Conservation (phyloP, 1,139 yeast species). For the Zhuliangozyma blackwelliae region DNA sequence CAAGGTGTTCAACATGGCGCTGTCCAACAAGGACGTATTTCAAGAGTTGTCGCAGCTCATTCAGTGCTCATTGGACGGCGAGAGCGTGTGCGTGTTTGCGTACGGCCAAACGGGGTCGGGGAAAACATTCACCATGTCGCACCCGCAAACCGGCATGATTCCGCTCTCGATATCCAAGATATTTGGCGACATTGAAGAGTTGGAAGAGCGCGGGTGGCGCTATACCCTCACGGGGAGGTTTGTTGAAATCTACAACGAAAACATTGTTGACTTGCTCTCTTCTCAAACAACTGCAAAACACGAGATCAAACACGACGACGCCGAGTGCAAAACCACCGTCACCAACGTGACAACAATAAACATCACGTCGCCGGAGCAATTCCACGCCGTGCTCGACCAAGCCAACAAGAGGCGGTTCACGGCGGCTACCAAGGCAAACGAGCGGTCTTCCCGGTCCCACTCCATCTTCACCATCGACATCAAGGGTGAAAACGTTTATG, state of each 20-base stretch:
- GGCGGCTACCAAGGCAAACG: constrained; percentile 80
- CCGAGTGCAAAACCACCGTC: constrained; percentile 48
- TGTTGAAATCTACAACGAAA: constrained; percentile 86
- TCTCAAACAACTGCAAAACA: constrained; percentile 27
- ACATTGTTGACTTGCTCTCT: constrained; percentile 60
- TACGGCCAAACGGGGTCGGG: constrained; percentile 99
- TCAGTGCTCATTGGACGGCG: constrained; percentile 88
- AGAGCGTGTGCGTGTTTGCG: constrained; percentile 89
- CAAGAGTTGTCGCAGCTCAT: constrained; percentile 83
- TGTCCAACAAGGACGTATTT: constrained; percentile 62
- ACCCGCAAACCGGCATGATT: constrained; percentile 69
- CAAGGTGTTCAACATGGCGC: constrained; percentile 58
- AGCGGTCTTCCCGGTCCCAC: constrained; percentile 66
- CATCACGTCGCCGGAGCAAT: constrained; percentile 48
- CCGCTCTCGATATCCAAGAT: constrained; percentile 74
- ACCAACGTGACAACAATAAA: constrained; percentile 54
- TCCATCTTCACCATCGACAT: constrained; percentile 70
- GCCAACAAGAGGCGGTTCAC: constrained; percentile 69
- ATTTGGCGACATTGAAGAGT: constrained; percentile 51
- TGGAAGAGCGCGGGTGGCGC: constrained; percentile 60
- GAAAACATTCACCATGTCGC: constrained; percentile 88
- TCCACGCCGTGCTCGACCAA: constrained; percentile 43
- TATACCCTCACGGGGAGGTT: constrained; percentile 71
- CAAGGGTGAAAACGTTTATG: constrained; percentile 47
- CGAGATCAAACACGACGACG: constrained; percentile 73